Conservation (phyloP, 176 grass and related monocot genomes). For the Rhynchospora breviuscula region DNA sequence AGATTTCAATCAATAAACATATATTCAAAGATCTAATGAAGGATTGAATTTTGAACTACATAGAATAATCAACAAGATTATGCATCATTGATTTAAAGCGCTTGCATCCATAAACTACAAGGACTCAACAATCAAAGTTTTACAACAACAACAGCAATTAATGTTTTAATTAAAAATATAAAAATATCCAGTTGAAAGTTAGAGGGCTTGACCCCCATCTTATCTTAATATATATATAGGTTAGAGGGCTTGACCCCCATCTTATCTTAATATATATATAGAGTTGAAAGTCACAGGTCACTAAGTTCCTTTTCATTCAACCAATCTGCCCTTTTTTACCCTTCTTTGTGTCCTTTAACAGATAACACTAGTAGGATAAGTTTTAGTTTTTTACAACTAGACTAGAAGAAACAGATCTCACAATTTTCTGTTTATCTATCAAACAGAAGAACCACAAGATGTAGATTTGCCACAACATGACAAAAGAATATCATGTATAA, state of each 20-base stretch:
- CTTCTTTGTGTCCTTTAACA: background rate
- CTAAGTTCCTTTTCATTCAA: background rate
- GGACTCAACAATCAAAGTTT: background rate
- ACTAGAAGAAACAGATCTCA: background rate
- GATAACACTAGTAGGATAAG: background rate
- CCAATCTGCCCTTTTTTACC: background rate
- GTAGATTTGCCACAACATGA: background rate
- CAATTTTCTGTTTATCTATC: background rate
- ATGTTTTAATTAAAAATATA: background rate
- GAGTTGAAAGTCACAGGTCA: background rate
- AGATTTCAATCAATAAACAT: too few species aligned
- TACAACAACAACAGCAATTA: too few species aligned
- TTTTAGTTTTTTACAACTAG: background rate
- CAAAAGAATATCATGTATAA: background rate
- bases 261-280: too few species aligned
- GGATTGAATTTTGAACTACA: background rate
- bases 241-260: too few species aligned
- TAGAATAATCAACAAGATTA: background rate
- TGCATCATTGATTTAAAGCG: background rate
- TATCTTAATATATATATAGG: too few species aligned
- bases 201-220: too few species aligned
- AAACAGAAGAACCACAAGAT: background rate
- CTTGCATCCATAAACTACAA: background rate
- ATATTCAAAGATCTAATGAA: too few species aligned
- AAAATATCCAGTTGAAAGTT: background rate